Percentiles rank a stretch among this genome's conserved stretches.
These are phyloP conservation scores for Capronia coronata DNA, from an alignment of 2,329 filamentous ascomycete genomes.

Conservation along the genomic window DNA sequence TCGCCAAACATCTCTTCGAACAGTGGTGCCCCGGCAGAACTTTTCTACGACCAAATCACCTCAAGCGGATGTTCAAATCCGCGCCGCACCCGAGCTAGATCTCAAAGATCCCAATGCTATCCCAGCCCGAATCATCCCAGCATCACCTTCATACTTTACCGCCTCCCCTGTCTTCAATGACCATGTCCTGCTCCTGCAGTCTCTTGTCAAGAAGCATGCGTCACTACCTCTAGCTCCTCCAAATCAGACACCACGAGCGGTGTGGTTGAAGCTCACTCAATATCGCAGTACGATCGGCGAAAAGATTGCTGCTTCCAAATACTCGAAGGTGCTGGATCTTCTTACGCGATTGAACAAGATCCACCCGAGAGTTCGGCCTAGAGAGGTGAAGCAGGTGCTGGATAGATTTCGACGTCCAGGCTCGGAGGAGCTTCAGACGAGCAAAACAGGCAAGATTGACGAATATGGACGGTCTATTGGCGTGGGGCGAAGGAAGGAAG, in stretches of 20 bases:
- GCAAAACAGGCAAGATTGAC: constrained; percentile 63
- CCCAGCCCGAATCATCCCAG: constrained; percentile 69
- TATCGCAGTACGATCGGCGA: constrained; percentile 68
- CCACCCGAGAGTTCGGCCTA: constrained; percentile 67
- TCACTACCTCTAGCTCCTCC: constrained; percentile 63
- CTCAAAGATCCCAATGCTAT: constrained; percentile 31
- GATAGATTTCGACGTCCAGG: constrained; percentile 66
- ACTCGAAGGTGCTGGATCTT: constrained; percentile 66
- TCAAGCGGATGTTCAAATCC: constrained; percentile 25
- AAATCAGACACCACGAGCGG: constrained; percentile 62
- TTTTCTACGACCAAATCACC: constrained; percentile 22
- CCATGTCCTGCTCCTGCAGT: constrained; percentile 65
- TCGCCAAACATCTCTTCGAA: constrained; percentile 7
- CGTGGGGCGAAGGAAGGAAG: constrained; percentile 80
- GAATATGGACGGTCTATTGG: constrained; percentile 70
- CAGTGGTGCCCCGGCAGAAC: constrained; percentile 2
- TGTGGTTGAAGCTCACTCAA: constrained; percentile 73
- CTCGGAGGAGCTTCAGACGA: constrained; percentile 60
- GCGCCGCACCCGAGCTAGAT: constrained; percentile 41
- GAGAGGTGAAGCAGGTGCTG: constrained; percentile 60
- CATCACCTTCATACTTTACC: constrained; percentile 91
- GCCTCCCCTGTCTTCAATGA: constrained; percentile 81
- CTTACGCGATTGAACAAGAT: constrained; percentile 79
- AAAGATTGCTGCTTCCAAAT: constrained; percentile 67
- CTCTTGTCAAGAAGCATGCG: constrained; percentile 64